Base-by-base conservation (phyloP, 306 rosid species). In the Fragaria nilgerrensis region DNA sequence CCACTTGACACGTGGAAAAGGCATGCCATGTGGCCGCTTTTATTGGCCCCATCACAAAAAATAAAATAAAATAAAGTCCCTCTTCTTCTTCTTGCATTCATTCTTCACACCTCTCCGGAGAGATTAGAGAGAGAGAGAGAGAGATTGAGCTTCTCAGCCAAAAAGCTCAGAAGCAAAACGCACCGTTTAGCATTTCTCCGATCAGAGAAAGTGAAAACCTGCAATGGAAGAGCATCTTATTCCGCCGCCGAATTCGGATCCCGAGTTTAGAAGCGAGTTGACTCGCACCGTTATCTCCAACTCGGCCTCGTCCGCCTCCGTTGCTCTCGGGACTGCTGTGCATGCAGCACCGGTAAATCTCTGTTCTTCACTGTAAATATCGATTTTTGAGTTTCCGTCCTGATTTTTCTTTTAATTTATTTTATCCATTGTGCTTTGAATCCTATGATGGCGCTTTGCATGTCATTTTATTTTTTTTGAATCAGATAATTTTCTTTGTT, bases 1-100 rank as follows among this genome's bases (percentile, higher is more conserved):
- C 19, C 39, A 23, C 13, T 52, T 75, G 85, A 82, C 98, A 90
- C 96, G 93, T 88, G 97, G 88, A 94, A 94, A 94, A 92, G 91
- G 87, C 86, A 55, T 58, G 92, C 96, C 96, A 90, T 86, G 83
- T 93, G 97, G 91, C 86, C 47, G 78, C 80, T 75, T 36, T 79
- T 44, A 74, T 75, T 82, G 85, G 73, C 13, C 48, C 82, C 77
- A 44, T 43, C 41, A 44, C 36, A 53, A 58, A 59, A 34, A 50
- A 5, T 1, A 47, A 47, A 47, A 47, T 0, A 13, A 3, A 47
- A 45, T 0, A 13, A 14, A 5, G 0, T 68, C 58, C 17, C 50
- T 34, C 76, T 49, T n/a, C n/a, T 27, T n/a, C 44, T 37, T 37
- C 13, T 17, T 0, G 12, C 14, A 37, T 67, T 64, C 14, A 37